Evolutionary conservation across 1,139 yeast genomes (phyloP).

Genomic region (Magnusiomyces tetraspermus): DNA sequence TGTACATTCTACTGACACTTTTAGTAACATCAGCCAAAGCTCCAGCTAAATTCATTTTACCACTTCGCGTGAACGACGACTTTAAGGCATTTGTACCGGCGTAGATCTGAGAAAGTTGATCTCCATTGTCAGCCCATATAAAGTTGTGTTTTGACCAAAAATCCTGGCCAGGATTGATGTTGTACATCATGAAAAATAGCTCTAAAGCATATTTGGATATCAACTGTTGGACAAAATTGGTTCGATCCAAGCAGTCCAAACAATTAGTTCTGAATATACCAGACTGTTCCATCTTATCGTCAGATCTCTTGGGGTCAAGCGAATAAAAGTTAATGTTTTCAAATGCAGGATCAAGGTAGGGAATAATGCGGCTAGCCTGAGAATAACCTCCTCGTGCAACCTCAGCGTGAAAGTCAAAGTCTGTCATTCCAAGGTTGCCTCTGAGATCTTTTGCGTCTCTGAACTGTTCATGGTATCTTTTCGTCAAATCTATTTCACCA

Average conservation of each 20-base stretch:
- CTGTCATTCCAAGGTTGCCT: conserved; percentile 43
- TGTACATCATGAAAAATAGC: conserved; percentile 49
- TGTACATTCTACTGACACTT: conserved; percentile 88
- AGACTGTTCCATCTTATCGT: conserved; percentile 58
- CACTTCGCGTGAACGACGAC: conserved; percentile 86
- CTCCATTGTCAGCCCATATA: conserved; percentile 98
- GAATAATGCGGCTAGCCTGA: conserved; percentile 65
- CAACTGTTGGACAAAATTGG: conserved; percentile 86
- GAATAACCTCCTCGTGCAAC: conserved; percentile 83
- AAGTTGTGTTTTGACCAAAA: conserved; percentile 61
- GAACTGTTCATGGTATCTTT: conserved; percentile 53
- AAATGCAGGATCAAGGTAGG: conserved; percentile 53
- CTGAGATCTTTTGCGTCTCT: conserved; percentile 39
- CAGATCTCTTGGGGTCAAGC: conserved; percentile 40
- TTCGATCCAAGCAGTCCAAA: conserved; percentile 88
- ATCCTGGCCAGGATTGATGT: conserved; percentile 37
- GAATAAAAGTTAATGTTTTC: conserved; percentile 75
- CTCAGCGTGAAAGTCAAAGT: conserved; percentile 90
- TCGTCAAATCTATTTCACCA: conserved; percentile 64
- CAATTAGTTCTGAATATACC: conserved; percentile 93
- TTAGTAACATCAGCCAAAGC: conserved; percentile 94
- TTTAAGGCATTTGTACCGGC: conserved; percentile 96
- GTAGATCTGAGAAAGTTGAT: conserved; percentile 90
- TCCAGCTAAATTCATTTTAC: conserved; percentile 94
- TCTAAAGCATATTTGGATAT: conserved; percentile 60